These are phyloP conservation scores for Scedosporium dehoogii DNA, from an alignment of 2,329 filamentous ascomycete species.

Conservation along the genomic window DNA sequence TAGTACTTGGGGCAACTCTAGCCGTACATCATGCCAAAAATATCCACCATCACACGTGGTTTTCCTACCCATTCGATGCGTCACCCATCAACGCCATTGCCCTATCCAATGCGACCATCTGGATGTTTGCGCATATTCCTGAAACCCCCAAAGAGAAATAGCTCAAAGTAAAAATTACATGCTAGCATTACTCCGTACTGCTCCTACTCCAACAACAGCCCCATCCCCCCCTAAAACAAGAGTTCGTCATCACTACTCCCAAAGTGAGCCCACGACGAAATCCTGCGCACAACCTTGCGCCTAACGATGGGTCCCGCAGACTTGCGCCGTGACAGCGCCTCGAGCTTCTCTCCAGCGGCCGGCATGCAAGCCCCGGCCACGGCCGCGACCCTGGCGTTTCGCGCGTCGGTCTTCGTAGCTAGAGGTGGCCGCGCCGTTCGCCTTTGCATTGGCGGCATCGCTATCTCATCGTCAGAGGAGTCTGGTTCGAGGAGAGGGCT, in stretches of 20 bases:
- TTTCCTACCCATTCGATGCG: not conserved
- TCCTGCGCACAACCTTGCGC: constrained; percentile 3
- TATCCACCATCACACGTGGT: not conserved
- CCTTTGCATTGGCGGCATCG: not conserved
- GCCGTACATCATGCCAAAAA: not conserved
- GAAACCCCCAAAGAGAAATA: not conserved
- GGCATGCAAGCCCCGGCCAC: not conserved
- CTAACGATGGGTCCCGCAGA: not conserved
- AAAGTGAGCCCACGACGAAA: constrained; percentile 1
- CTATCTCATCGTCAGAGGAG: not conserved
- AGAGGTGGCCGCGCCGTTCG: not conserved
- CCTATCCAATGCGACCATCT: not conserved
- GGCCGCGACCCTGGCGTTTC: not conserved
- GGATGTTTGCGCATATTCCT: not conserved
- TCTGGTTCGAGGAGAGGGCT: not conserved
- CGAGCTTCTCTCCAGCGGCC: not conserved
- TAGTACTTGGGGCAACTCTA: not conserved
- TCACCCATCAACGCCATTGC: not conserved
- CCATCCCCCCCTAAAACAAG: not conserved
- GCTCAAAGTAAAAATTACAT: not conserved
- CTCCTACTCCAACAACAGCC: not conserved
- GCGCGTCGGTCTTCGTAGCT: not conserved
- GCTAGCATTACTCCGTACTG: not conserved
- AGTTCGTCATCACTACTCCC: constrained; percentile 6
- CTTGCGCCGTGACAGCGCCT: not conserved